Conservation (phyloP, 192 early-diverging fungal genomes). For the Coemansia furcata region DNA sequence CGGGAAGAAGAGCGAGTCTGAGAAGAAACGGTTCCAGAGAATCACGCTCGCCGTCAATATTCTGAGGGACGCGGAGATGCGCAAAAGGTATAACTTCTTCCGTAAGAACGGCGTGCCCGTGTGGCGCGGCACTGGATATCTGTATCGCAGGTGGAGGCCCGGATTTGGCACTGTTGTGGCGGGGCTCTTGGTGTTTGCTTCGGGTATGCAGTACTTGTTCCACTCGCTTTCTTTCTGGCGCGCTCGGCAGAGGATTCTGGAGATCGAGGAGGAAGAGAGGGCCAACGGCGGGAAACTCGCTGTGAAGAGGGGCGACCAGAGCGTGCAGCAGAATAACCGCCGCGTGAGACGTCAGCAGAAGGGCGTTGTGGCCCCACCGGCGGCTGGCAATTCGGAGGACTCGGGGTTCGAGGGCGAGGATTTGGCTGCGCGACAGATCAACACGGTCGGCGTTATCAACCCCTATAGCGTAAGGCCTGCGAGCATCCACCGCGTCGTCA, state of each 20-base stretch:
- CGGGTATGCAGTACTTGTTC: constrained; percentile 66
- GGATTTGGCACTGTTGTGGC: constrained; percentile 60
- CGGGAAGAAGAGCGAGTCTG: constrained; percentile 23
- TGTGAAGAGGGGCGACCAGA: constrained; percentile 7
- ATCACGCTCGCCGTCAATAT: constrained; percentile 65
- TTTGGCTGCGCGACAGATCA: constrained; percentile 23
- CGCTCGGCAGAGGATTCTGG: constrained; percentile 58
- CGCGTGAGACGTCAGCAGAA: constrained; percentile 21
- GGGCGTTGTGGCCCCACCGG: neutral
- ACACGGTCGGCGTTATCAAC: constrained; percentile 50
- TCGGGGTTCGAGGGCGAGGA: constrained; percentile 44
- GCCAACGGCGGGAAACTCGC: constrained; percentile 13
- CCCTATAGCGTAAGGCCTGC: constrained; percentile 45
- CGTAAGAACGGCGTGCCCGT: constrained; percentile 76
- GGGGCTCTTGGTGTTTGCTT: constrained; percentile 56
- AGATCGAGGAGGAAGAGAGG: constrained; percentile 24
- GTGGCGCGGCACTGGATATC: constrained; percentile 76
- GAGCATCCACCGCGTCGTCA: constrained; percentile 25
- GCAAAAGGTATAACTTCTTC: constrained; percentile 78
- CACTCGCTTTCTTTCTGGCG: constrained; percentile 59
- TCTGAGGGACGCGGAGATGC: constrained; percentile 58
- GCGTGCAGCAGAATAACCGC: constrained; percentile 11
- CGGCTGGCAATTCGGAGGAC: constrained; percentile 24
- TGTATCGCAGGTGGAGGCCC: constrained; percentile 70
- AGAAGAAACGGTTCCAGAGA: constrained; percentile 62